Percentiles rank a stretch among this genome's conserved stretches.
Conservation (phyloP, 2,329 filamentous ascomycete genomes). For the Alternaria sp. region DNA sequence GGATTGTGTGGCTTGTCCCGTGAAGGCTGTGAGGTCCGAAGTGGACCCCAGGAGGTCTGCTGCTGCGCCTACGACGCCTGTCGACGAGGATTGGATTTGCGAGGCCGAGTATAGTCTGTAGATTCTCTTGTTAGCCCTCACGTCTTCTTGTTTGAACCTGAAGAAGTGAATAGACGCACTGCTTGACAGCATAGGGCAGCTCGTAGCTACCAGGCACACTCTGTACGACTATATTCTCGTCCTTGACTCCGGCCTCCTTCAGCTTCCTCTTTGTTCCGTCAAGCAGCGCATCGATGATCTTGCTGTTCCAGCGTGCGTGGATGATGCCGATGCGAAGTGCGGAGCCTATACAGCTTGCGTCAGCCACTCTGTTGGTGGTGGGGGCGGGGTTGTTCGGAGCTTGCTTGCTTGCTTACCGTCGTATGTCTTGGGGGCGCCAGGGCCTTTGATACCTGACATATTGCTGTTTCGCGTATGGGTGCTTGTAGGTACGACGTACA, state of each 20-base stretch:
- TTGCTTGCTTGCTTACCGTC: slow-evolving; percentile 59
- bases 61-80: slow-evolving; percentile 68
- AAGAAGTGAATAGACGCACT: slow-evolving; percentile 61
- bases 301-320: slow-evolving; percentile 93
- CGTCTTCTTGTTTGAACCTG: slow-evolving; percentile 6
- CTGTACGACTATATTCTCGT: slow-evolving; percentile 87
- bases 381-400: slow-evolving; percentile 11
- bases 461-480: background rate
- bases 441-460: slow-evolving; percentile 69
- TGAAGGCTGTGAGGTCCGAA: slow-evolving; percentile 62
- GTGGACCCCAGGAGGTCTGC: slow-evolving; percentile 79
- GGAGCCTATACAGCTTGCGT: slow-evolving; percentile 50
- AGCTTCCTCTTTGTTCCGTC: slow-evolving; percentile 81
- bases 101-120: slow-evolving; percentile 81
- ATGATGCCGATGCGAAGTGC: slow-evolving; percentile 90
- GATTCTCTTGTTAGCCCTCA: background rate
- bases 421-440: slow-evolving; percentile 65
- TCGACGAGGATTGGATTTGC: slow-evolving; percentile 74
- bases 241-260: slow-evolving; percentile 78
- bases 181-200: slow-evolving; percentile 87
- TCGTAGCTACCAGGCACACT: slow-evolving; percentile 95
- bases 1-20: slow-evolving; percentile 36
- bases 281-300: slow-evolving; percentile 86
- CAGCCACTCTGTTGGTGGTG: slow-evolving; percentile 13
- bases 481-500: background rate